These are phyloP conservation scores for Musa itinerans DNA, from an alignment of 176 grass and related monocot species.

Conservation along the genomic window DNA sequence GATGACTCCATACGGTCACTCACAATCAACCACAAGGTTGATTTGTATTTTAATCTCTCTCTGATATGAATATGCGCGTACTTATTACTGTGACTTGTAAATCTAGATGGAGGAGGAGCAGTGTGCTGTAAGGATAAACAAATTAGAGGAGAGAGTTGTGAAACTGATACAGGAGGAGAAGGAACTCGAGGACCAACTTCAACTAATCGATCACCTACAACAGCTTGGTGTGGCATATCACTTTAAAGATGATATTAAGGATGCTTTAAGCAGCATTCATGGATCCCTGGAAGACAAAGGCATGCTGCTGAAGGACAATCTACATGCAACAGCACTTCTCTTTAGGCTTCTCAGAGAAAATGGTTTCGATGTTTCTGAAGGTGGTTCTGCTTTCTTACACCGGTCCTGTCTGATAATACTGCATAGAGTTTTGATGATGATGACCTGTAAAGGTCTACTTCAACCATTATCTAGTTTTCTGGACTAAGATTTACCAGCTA, in stretches of 20 bases:
- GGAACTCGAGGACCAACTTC: neutral
- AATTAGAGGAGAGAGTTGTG: neutral
- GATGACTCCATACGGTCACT: slow-evolving; percentile 20
- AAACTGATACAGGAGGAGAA: slow-evolving; percentile 8
- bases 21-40: neutral
- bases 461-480: neutral
- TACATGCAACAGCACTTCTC: slow-evolving; percentile 4
- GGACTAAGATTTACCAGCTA: too few species aligned
- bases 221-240: slow-evolving; percentile 25
- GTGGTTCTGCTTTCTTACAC: neutral
- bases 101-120: neutral
- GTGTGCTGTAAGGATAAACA: slow-evolving; percentile 1
- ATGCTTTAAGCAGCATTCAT: neutral
- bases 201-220: neutral
- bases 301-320: neutral
- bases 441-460: neutral
- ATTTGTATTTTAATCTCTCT: too few species aligned
- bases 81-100: too few species aligned
- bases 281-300: neutral
- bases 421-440: neutral
- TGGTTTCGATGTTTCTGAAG: slow-evolving; percentile 19
- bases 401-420: neutral
- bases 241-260: slow-evolving; percentile 22
- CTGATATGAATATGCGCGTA: too few species aligned
- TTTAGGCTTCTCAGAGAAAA: slow-evolving; percentile 22